Base-by-base conservation (phyloP, 768 basidiomycete genomes). In the Auriculariales sp. region DNA sequence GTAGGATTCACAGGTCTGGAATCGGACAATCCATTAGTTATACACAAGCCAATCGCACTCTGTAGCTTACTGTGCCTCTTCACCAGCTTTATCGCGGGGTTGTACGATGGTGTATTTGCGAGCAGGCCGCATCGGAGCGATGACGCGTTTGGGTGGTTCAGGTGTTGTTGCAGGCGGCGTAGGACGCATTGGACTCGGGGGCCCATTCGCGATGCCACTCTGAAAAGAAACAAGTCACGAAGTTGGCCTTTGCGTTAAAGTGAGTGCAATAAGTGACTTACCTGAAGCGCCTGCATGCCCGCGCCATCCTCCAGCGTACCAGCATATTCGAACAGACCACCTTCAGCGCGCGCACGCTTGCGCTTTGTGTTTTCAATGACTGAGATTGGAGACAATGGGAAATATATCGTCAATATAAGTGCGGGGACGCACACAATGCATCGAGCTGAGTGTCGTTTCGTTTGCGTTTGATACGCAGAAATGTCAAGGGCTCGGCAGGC, bases 381-480 rank as follows among this genome's bases (percentile, higher is more conserved):
- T 44, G 0, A 1, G 17, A n/a, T n/a, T 1, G 9, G 31, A 17
- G 9, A n/a, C 36, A 22, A 36, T 57, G 35, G 51, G 28, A 46
- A 51, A 54, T 53, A 53, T 50, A 47, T 49, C 49, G 39, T 29
- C n/a, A n/a, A 50, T 35, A n/a, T 15, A 12, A 45, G 50, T 51
- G 54, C 32, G 27, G 50, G 53, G 32, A 62, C 69, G 56, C 66
- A 82, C 86, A 81, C 55, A 89, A 69, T 30, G 82, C 86, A 65
- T 89, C 86, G 44, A 88, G 67, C 30, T 86, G 83, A 58, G 87
- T 86, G 55, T 89, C 86, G 30, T 75, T 82, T 22, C 87, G 71
- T 58, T 87, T 88, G 29, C 86, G 73, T 62, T 89, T 89, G 63
- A 89, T 86, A 28, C 87, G 77, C 28, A 89, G 63, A 56, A 89